A percentile compares a stretch with the other conserved stretches of the same genome.
Evolutionary conservation across 1,284 basidiomycete species (phyloP).

Genomic region (Gomphus sp.): DNA sequence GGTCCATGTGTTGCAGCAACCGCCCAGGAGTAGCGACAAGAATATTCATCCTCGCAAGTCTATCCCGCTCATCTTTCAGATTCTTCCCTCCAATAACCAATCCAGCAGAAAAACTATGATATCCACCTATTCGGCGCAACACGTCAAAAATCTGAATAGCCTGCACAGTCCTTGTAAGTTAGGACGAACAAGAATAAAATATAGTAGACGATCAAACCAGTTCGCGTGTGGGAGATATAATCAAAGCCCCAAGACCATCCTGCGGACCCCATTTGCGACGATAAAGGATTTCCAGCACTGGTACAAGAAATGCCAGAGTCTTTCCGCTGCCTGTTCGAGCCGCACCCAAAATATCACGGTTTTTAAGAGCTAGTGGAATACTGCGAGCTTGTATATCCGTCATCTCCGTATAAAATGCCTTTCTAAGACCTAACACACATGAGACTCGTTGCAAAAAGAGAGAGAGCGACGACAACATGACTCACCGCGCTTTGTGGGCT

Average conservation of each 20-base stretch:
- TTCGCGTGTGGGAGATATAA: slow-evolving; percentile 94
- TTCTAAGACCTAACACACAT: slow-evolving; percentile 60
- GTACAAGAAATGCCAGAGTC: slow-evolving; percentile 76
- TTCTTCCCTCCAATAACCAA: slow-evolving; percentile 96
- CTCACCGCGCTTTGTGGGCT: slow-evolving; percentile 57
- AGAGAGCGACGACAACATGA: background rate
- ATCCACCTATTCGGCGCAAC: slow-evolving; percentile 82
- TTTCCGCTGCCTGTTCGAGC: slow-evolving; percentile 80
- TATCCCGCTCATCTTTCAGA: slow-evolving; percentile 85
- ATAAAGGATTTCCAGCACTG: slow-evolving; percentile 68
- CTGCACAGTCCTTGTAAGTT: slow-evolving; percentile 26
- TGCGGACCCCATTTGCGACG: slow-evolving; percentile 71
- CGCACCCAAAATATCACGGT: slow-evolving; percentile 66
- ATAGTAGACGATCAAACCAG: slow-evolving; percentile 42
- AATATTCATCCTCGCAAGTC: slow-evolving; percentile 92
- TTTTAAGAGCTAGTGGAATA: slow-evolving; percentile 55
- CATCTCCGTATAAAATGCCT: slow-evolving; percentile 77
- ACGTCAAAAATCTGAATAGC: slow-evolving; percentile 98
- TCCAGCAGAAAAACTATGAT: slow-evolving; percentile 90
- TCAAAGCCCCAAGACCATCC: slow-evolving; percentile 84
- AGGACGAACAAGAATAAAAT: slow-evolving; percentile 11
- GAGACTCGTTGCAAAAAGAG: background rate
- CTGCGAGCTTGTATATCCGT: slow-evolving; percentile 74
- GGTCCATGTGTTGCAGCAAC: slow-evolving; percentile 95
- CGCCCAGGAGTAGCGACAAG: slow-evolving; percentile 95